phyloP scores from a whole-genome alignment of 2,329 filamentous ascomycete species.

The Herpotrichia juniperi region DNA sequence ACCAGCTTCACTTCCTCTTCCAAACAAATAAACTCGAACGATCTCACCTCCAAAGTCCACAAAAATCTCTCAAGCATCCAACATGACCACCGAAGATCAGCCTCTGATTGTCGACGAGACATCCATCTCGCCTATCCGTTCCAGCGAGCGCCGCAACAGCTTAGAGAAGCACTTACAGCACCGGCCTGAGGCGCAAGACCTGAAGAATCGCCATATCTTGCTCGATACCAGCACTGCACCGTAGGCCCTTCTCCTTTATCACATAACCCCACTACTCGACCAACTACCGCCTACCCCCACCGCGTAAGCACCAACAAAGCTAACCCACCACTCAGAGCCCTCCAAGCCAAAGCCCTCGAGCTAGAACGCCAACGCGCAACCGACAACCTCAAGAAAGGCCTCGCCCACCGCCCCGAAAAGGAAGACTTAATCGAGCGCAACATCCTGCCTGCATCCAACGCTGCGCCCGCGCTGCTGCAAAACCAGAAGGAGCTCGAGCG shows the following conservation, averaged over 20 bases:
- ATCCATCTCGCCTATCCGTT: conserved; percentile 48
- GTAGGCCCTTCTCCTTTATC: conserved; percentile 47
- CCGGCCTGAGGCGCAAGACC: conserved; percentile 61
- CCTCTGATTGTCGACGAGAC: conserved; percentile 44
- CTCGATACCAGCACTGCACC: conserved; percentile 71
- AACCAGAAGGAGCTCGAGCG: conserved; percentile 85
- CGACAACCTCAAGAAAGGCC: conserved; percentile 68
- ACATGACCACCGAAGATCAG: conserved; percentile 34
- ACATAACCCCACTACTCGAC: neutral
- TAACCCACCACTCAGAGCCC: conserved; percentile 50
- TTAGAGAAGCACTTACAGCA: conserved; percentile 56
- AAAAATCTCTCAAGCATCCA: conserved; percentile 5
- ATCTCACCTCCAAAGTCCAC: neutral
- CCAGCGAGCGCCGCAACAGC: conserved; percentile 66
- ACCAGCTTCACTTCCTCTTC: conserved; percentile 1
- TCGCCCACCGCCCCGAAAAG: conserved; percentile 69
- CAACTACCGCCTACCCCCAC: neutral
- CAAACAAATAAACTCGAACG: neutral
- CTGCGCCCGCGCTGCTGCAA: conserved; percentile 78
- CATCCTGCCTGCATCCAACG: conserved; percentile 80
- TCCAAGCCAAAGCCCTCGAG: conserved; percentile 67
- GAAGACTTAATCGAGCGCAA: conserved; percentile 87
- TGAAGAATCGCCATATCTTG: conserved; percentile 72
- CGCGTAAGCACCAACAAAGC: neutral
- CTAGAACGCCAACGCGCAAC: conserved; percentile 68